Percentiles rank a stretch among this genome's conserved stretches.
Evolutionary conservation across 805 yeast species (phyloP).

Genomic region (Schwanniomyces yamadae): DNA sequence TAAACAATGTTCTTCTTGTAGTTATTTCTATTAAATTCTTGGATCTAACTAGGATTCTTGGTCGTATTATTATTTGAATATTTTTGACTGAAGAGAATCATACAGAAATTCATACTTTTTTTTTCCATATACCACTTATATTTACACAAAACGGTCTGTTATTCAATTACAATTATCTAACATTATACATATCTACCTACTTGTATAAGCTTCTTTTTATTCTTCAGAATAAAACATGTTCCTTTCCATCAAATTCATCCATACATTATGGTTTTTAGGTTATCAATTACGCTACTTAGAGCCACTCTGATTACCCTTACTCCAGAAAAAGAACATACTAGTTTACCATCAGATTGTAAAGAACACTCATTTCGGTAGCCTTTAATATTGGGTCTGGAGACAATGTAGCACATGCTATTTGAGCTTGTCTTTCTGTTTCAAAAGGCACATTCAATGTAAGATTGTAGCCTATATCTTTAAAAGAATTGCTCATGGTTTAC

Average conservation of each 20-base stretch:
- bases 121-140: too few relatives aligned
- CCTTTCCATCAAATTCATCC: conserved; percentile 59
- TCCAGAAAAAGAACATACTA: conserved; percentile 55
- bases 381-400: conserved; percentile 80
- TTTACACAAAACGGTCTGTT: too few relatives aligned
- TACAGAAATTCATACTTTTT: too few relatives aligned
- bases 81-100: too few relatives aligned
- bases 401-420: conserved; percentile 59
- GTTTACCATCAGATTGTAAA: conserved; percentile 35
- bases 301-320: conserved; percentile 77
- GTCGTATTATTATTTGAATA: conserved; percentile 1
- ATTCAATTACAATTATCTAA: too few relatives aligned
- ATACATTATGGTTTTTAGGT: conserved; percentile 75
- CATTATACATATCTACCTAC: not conserved
- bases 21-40: not conserved
- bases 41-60: not conserved
- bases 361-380: conserved; percentile 59
- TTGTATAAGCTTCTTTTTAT: not conserved
- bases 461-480: conserved; percentile 8
- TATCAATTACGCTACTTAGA: conserved; percentile 76
- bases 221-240: conserved; percentile 24
- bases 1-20: conserved; percentile 1
- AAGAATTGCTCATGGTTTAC: not conserved
- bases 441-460: conserved; percentile 61
- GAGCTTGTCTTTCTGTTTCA: conserved; percentile 54